Conservation (phyloP, 2,329 filamentous ascomycete species). For the Neonectria ditissima region DNA sequence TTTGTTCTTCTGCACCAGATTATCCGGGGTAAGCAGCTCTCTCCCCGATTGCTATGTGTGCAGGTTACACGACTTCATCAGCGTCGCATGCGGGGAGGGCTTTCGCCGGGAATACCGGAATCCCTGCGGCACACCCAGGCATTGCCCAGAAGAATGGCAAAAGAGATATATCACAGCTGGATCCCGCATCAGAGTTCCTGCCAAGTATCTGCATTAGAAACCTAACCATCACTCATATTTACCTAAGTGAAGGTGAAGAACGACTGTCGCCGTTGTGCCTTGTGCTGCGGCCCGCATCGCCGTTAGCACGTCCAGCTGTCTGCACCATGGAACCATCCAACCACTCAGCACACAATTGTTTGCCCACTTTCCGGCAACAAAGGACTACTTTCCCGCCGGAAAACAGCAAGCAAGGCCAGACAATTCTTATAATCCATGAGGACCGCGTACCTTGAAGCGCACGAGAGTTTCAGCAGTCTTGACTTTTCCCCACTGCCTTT, state of each 20-base stretch:
- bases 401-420: not conserved
- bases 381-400: not conserved
- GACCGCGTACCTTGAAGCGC: no score
- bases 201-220: no score
- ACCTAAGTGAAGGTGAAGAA: no score
- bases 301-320: not conserved
- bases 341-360: not conserved
- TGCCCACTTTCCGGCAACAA: not conserved
- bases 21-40: no score
- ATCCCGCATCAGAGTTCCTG: not conserved
- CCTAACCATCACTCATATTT: no score
- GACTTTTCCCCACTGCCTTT: not conserved
- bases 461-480: no score
- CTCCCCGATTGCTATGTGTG: not conserved
- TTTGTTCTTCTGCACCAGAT: no score
- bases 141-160: no score
- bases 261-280: no score
- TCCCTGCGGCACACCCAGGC: no score
- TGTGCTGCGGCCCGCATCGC: not conserved
- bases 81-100: not conserved
- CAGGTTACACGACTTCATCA: not conserved
- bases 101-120: not conserved
- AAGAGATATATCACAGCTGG: not conserved
- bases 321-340: no score
- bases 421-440: no score